Evolutionary conservation across 2,329 filamentous ascomycete genomes (phyloP).

Genomic region (Ceratocystiopsis minuta): DNA sequence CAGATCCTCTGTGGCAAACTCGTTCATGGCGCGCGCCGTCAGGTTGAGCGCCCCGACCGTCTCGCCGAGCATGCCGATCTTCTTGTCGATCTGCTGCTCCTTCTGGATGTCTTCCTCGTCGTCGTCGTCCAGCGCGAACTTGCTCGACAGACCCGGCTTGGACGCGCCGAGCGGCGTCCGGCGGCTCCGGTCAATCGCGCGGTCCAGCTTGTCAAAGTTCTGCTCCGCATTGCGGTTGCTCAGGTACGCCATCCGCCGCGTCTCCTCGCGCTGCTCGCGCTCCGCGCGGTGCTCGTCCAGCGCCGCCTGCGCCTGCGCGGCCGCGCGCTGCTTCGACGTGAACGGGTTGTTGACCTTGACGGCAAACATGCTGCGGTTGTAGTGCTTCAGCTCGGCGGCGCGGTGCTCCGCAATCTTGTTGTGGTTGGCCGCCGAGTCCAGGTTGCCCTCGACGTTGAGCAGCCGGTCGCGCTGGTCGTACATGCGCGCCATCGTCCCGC

Average conservation of each 20-base stretch:
- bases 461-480: conserved; percentile 65
- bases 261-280: conserved; percentile 45
- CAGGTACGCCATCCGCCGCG: conserved; percentile 15
- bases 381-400: conserved; percentile 62
- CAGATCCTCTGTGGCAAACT: conserved; percentile 53
- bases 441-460: conserved; percentile 64
- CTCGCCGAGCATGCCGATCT: conserved; percentile 46
- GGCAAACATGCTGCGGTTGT: conserved; percentile 85
- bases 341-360: conserved; percentile 63
- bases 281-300: conserved; percentile 52
- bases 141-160: conserved; percentile 14
- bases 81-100: conserved; percentile 34
- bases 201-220: conserved; percentile 30
- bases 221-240: conserved; percentile 29
- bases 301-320: conserved; percentile 47
- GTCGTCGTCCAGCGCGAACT: conserved; percentile 11
- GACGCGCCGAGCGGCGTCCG: conserved; percentile 27
- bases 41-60: conserved; percentile 56
- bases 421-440: conserved; percentile 63
- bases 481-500: conserved; percentile 53
- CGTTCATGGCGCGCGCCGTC: conserved; percentile 6
- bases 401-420: conserved; percentile 63
- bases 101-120: conserved; percentile 10
- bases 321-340: conserved; percentile 46
- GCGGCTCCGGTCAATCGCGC: conserved; percentile 38